Conservation (phyloP, 2,329 filamentous ascomycete genomes). For the Chaetomiaceae sp. region DNA sequence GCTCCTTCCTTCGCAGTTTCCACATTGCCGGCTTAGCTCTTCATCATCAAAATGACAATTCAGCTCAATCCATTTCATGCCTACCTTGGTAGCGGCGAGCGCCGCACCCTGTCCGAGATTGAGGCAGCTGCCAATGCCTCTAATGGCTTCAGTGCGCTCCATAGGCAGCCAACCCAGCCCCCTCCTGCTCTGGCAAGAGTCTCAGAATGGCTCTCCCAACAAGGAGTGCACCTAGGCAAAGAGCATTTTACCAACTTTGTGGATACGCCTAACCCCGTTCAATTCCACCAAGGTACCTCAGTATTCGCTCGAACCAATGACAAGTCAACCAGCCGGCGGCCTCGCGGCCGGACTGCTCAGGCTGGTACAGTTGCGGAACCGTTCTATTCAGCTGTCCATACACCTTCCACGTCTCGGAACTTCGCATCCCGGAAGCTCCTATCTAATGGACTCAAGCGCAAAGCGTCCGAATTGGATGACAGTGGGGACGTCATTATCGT, state of each 20-base stretch:
- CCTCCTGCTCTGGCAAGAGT: not conserved
- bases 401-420: not conserved
- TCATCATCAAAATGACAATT: conserved; percentile 6
- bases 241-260: not conserved
- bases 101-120: conserved; percentile 3
- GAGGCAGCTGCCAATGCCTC: not conserved
- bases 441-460: conserved; percentile 6
- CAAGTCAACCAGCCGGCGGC: not conserved
- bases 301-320: not conserved
- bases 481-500: conserved; percentile 8
- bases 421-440: not conserved
- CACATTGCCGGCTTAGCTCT: no score
- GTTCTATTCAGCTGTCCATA: not conserved
- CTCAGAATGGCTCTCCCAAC: not conserved
- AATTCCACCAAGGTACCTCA: not conserved
- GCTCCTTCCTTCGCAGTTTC: not conserved
- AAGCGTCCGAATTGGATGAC: not conserved
- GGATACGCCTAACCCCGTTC: not conserved
- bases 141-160: not conserved
- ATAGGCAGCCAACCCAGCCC: not conserved
- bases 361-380: not conserved
- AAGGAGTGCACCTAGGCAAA: not conserved
- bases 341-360: not conserved
- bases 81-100: not conserved
- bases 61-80: conserved; percentile 1